A percentile compares a stretch with the other conserved stretches of the same genome.
phyloP scores from a whole-genome alignment of 768 basidiomycete species.

The Tylopilus subfusipes region DNA sequence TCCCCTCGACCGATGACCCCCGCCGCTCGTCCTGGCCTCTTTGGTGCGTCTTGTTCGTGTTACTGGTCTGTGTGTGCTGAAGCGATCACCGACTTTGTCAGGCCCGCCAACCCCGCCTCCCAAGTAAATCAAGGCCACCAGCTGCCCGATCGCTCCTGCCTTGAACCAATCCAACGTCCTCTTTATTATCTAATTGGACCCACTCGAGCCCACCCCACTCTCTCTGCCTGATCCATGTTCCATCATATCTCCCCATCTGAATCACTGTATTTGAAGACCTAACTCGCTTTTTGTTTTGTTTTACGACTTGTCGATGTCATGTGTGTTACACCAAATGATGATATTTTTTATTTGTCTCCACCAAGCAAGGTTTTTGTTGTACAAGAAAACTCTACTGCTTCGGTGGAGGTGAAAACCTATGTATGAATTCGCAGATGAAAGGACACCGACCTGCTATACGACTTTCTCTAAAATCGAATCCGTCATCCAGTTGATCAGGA shows the following conservation, averaged over 20 bases:
- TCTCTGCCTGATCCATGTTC: not conserved
- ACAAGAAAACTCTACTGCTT: no score
- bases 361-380: no score
- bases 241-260: not conserved
- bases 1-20: constrained; percentile 40
- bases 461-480: not conserved
- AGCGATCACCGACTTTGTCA: constrained; percentile 9
- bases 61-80: not conserved
- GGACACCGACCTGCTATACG: no score
- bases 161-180: not conserved
- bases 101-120: constrained; percentile 47
- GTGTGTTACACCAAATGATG: not conserved
- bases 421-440: not conserved
- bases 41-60: constrained; percentile 42
- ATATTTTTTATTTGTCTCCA: not conserved
- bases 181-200: constrained; percentile 4
- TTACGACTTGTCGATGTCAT: not conserved
- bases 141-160: not conserved
- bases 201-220: not conserved
- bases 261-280: constrained; percentile 5
- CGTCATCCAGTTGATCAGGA: not conserved
- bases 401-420: not conserved
- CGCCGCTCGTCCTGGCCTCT: constrained; percentile 57
- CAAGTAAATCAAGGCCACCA: constrained; percentile 28
- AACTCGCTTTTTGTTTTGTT: not conserved